A percentile compares a stretch with the other conserved stretches of the same genome.
Conservation (phyloP, 202 grass and related monocot species). For the Schoenoplectus tabernaemontani region DNA sequence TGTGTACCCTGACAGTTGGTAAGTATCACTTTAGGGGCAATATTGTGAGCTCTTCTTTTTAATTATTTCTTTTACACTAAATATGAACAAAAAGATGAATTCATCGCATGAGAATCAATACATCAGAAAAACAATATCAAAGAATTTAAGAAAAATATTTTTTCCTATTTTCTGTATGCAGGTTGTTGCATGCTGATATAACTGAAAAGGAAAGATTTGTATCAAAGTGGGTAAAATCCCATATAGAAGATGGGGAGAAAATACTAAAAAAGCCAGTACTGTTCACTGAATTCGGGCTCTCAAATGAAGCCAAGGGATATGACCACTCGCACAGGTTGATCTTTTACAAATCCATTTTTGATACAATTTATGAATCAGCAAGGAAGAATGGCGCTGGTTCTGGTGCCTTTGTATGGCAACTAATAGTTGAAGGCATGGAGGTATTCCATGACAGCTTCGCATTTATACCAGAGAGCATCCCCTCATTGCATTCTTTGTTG, state of each 20-base stretch:
- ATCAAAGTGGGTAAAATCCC: conserved; percentile 55
- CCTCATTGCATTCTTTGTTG: conserved; percentile 45
- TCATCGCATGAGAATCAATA: background rate
- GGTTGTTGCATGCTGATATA: conserved; percentile 45
- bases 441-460: conserved; percentile 55
- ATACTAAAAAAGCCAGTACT: conserved; percentile 66
- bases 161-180: conserved; percentile 9
- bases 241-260: conserved; percentile 76
- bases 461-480: conserved; percentile 48
- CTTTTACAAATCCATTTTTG: conserved; percentile 64
- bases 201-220: conserved; percentile 67
- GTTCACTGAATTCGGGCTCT: conserved; percentile 83
- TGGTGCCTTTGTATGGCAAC: conserved; percentile 77
- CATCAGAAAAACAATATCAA: background rate
- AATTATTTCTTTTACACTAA: background rate
- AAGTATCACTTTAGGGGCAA: background rate
- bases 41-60: background rate
- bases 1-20: conserved; percentile 89
- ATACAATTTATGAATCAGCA: conserved; percentile 54
- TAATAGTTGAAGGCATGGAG: conserved; percentile 66
- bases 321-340: conserved; percentile 42
- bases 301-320: conserved; percentile 44
- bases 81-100: background rate
- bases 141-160: background rate
- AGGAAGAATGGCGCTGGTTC: conserved; percentile 44